These are phyloP conservation scores for Eucalyptus camaldulensis DNA, from an alignment of 345 rosid genomes.

Conservation along the genomic window DNA sequence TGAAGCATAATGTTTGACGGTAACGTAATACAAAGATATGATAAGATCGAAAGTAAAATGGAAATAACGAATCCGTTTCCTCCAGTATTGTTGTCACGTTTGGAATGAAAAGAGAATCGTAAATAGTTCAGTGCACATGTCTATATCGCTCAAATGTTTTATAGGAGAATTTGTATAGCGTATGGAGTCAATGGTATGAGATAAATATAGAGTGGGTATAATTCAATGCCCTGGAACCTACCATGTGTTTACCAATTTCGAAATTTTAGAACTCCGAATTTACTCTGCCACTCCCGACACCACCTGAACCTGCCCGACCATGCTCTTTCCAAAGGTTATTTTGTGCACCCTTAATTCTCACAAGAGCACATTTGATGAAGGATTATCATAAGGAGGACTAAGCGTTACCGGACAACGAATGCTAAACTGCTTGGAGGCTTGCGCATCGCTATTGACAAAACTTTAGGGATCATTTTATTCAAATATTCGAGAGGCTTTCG, in stretches of 20 bases:
- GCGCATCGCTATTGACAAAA: neutral
- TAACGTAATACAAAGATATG: neutral
- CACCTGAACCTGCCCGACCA: rapidly evolving
- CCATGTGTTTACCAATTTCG: neutral
- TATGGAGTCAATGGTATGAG: neutral
- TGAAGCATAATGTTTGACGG: neutral
- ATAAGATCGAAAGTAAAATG: neutral
- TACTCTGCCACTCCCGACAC: rapidly evolving
- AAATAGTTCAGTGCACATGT: rapidly evolving
- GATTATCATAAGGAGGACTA: neutral
- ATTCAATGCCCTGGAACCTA: neutral
- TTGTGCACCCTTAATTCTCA: neutral
- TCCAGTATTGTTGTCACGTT: neutral
- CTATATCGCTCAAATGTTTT: neutral
- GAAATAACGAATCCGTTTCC: neutral
- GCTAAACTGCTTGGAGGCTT: neutral
- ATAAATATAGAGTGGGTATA: neutral
- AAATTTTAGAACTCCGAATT: neutral
- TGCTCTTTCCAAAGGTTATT: neutral
- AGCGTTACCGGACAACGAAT: neutral
- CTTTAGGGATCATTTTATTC: neutral
- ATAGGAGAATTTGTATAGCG: neutral
- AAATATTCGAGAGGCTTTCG: neutral
- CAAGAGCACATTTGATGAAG: neutral
- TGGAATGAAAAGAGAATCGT: neutral